These are phyloP conservation scores for Podosphaera xanthii DNA, from an alignment of 2,329 filamentous ascomycete species.

Conservation along the genomic window DNA sequence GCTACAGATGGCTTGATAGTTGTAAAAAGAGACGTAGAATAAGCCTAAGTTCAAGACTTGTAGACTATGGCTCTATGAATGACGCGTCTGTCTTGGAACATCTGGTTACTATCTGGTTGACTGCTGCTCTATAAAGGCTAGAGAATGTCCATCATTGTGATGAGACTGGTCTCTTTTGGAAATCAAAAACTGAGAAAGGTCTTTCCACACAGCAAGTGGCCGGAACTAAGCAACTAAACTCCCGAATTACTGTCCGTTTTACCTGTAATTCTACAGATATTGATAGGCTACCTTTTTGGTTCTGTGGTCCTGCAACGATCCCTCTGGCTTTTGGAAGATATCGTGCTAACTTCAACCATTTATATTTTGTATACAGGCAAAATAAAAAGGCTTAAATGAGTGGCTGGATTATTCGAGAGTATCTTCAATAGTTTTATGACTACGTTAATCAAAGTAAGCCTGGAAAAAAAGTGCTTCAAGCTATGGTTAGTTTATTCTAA, in stretches of 20 bases:
- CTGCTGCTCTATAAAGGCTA: background rate
- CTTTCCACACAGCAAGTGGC: constrained; percentile 17
- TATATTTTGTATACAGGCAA: background rate
- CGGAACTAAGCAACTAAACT: background rate
- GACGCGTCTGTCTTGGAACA: background rate
- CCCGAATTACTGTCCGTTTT: background rate
- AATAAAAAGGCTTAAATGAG: constrained; percentile 1
- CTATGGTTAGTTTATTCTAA: constrained; percentile 1
- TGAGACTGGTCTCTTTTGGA: constrained; percentile 1
- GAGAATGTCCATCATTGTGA: background rate
- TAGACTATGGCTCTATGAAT: background rate
- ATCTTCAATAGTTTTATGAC: background rate
- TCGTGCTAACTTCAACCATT: background rate
- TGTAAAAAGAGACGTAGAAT: background rate
- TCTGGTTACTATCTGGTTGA: background rate
- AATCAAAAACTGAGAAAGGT: constrained; percentile 14
- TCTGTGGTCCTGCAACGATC: background rate
- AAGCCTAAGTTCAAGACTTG: background rate
- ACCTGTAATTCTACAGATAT: background rate
- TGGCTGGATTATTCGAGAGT: constrained; percentile 1
- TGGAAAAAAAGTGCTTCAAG: background rate
- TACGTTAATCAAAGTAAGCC: background rate
- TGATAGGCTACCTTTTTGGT: background rate
- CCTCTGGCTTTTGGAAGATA: background rate
- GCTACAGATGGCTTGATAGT: background rate